Evolutionary conservation across 2,329 filamentous ascomycete species (phyloP).

Genomic region (Paraphaeosphaeria sporulosa): DNA sequence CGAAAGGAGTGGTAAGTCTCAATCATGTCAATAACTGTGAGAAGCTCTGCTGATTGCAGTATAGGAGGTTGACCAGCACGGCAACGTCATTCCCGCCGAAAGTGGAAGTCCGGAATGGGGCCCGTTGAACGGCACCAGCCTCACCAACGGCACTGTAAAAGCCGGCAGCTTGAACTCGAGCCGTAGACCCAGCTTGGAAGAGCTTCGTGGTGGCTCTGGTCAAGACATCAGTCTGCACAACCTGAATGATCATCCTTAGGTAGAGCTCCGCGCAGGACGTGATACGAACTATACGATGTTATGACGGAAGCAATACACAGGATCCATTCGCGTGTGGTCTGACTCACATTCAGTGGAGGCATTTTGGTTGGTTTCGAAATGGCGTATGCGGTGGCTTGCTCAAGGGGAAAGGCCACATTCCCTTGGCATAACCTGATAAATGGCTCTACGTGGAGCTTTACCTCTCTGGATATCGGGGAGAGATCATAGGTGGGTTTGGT

Average conservation of each 20-base stretch:
- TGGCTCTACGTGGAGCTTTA: neutral
- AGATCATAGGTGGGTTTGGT: neutral
- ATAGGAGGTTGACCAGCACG: slow-evolving; percentile 60
- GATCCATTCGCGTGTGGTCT: neutral
- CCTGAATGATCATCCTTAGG: slow-evolving; percentile 50
- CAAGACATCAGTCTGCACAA: slow-evolving; percentile 71
- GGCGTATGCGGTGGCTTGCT: neutral
- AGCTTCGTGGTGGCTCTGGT: slow-evolving; percentile 54
- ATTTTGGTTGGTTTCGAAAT: neutral
- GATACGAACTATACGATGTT: slow-evolving; percentile 6
- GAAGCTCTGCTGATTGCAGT: slow-evolving; percentile 17
- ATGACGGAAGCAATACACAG: neutral
- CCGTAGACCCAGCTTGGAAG: slow-evolving; percentile 27
- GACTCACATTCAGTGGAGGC: neutral
- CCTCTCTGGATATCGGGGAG: neutral
- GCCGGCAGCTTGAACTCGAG: slow-evolving; percentile 15
- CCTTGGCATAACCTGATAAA: neutral
- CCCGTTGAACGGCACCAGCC: slow-evolving; percentile 28
- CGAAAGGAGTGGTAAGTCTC: slow-evolving; percentile 61
- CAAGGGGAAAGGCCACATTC: neutral
- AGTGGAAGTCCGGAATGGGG: slow-evolving; percentile 36
- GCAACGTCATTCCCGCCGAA: slow-evolving; percentile 63
- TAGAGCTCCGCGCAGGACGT: slow-evolving; percentile 9
- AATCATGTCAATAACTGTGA: neutral
- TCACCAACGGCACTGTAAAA: slow-evolving; percentile 25